Conservation (phyloP, 1,139 yeast genomes). For the Debaryomyces sp. region DNA sequence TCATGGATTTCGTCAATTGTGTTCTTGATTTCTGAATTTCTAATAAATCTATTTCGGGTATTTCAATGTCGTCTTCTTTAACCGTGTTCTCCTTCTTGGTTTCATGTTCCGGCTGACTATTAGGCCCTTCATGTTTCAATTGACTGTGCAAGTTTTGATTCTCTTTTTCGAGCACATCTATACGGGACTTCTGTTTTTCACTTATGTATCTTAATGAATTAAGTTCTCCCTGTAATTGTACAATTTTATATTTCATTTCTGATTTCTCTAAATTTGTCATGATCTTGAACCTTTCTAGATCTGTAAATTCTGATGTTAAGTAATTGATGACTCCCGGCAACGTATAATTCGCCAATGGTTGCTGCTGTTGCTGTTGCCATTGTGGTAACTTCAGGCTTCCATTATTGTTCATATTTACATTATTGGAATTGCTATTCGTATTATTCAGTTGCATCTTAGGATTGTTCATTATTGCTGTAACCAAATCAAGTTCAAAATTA, state of each 20-base stretch:
- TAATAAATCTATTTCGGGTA: slow-evolving; percentile 46
- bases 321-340: slow-evolving; percentile 69
- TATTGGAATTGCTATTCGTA: neutral
- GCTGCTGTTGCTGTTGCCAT: slow-evolving; percentile 13
- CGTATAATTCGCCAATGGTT: slow-evolving; percentile 45
- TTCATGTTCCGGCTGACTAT: neutral
- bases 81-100: neutral
- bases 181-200: slow-evolving; percentile 37
- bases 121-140: slow-evolving; percentile 1
- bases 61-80: slow-evolving; percentile 8
- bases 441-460: slow-evolving; percentile 2
- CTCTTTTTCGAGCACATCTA: slow-evolving; percentile 32
- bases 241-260: slow-evolving; percentile 57
- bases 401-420: neutral
- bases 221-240: slow-evolving; percentile 57
- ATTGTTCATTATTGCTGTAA: neutral
- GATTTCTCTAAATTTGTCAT: slow-evolving; percentile 58
- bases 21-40: slow-evolving; percentile 41
- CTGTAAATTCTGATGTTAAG: slow-evolving; percentile 61
- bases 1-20: slow-evolving; percentile 44
- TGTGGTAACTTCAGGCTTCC: slow-evolving; percentile 5
- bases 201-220: slow-evolving; percentile 44
- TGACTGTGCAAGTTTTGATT: slow-evolving; percentile 15
- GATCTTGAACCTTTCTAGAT: slow-evolving; percentile 58
- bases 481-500: neutral